Percentiles rank a stretch among this genome's conserved stretches.
phyloP scores from a whole-genome alignment of 2,329 filamentous ascomycete species.

The Exophiala calicioides region DNA sequence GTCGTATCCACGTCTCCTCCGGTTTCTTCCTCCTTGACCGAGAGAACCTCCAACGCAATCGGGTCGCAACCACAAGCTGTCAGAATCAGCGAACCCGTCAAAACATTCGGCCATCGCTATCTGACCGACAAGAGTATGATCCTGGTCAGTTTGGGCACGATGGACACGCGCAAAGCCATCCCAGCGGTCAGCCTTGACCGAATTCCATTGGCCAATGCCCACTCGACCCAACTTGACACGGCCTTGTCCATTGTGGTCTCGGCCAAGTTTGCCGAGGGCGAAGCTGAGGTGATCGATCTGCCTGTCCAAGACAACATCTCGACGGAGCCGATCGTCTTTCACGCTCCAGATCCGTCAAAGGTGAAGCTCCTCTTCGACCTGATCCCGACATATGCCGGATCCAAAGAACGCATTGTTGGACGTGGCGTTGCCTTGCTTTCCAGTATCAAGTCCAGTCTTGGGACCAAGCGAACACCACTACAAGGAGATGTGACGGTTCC shows the following conservation, averaged over 20 bases:
- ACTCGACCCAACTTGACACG: conserved; percentile 91
- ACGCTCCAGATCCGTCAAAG: conserved; percentile 71
- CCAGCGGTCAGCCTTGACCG: conserved; percentile 83
- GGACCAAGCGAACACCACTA: conserved; percentile 82
- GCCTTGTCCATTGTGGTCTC: conserved; percentile 89
- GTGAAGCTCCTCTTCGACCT: conserved; percentile 94
- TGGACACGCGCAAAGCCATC: conserved; percentile 83
- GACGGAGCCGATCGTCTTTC: conserved; percentile 91
- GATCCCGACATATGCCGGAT: conserved; percentile 88
- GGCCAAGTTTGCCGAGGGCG: conserved; percentile 79
- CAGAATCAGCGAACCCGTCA: conserved; percentile 73
- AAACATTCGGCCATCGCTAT: conserved; percentile 95
- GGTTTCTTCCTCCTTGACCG: conserved; percentile 41
- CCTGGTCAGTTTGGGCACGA: conserved; percentile 87
- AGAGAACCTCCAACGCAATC: conserved; percentile 42
- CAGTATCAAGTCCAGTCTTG: conserved; percentile 78
- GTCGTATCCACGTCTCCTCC: conserved; percentile 38
- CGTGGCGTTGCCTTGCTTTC: conserved; percentile 86
- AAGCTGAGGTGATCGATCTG: conserved; percentile 85
- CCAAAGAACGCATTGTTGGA: conserved; percentile 77
- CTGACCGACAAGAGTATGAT: conserved; percentile 86
- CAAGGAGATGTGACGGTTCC: conserved; percentile 92
- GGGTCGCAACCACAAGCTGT: conserved; percentile 38
- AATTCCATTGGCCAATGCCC: conserved; percentile 83
- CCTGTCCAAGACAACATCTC: conserved; percentile 92